phyloP scores from a whole-genome alignment of 2,329 filamentous ascomycete species.

The Nemania bipapillata region DNA sequence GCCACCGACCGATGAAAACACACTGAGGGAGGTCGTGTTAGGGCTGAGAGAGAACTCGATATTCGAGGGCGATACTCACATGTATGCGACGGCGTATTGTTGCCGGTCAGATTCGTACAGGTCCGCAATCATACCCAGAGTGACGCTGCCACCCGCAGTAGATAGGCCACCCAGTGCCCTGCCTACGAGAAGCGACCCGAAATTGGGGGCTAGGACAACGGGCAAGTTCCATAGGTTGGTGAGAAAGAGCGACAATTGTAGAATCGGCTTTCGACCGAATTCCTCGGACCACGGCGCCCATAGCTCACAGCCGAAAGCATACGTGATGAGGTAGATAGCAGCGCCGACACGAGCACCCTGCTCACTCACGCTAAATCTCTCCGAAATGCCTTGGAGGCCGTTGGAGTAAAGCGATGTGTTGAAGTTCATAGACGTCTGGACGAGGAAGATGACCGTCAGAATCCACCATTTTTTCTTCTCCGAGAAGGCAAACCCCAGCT shows the following conservation, averaged over 20 bases:
- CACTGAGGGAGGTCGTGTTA: constrained; percentile 48
- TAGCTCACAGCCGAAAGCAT: constrained; percentile 86
- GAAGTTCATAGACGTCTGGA: constrained; percentile 82
- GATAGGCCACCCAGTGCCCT: constrained; percentile 75
- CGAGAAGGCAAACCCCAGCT: constrained; percentile 72
- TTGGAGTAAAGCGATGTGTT: constrained; percentile 80
- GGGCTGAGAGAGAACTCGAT: neutral
- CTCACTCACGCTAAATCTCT: constrained; percentile 73
- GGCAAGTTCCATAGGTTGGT: constrained; percentile 82
- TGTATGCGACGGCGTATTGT: constrained; percentile 79
- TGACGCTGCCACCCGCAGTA: constrained; percentile 77
- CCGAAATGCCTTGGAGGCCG: constrained; percentile 70
- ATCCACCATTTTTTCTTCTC: constrained; percentile 76
- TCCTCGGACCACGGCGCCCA: constrained; percentile 91
- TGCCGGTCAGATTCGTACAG: constrained; percentile 76
- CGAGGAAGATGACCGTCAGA: constrained; percentile 75
- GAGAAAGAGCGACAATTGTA: constrained; percentile 77
- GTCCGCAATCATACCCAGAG: constrained; percentile 78
- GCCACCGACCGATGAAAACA: constrained; percentile 83
- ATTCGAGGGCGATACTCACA: constrained; percentile 50
- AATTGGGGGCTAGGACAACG: constrained; percentile 78
- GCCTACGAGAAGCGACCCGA: constrained; percentile 75
- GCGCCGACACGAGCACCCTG: constrained; percentile 78
- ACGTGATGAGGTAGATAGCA: constrained; percentile 80
- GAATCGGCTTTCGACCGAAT: constrained; percentile 78